Percentiles rank a stretch among this genome's conserved stretches.
phyloP scores from a whole-genome alignment of 768 basidiomycete species.

The Kondoa subrosea region DNA sequence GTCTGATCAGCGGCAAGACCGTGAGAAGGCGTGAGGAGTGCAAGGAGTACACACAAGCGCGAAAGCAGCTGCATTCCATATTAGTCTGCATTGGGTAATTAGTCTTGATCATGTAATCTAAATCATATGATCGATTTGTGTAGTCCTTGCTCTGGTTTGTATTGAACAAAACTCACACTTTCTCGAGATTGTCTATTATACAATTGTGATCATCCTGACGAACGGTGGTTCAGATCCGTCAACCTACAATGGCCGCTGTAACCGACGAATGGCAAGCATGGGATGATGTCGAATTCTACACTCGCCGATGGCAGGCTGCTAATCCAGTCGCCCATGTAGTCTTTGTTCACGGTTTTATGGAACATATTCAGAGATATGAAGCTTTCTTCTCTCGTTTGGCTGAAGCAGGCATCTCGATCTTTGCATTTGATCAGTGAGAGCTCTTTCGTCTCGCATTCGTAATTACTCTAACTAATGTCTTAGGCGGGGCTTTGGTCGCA shows the following conservation, averaged over 20 bases:
- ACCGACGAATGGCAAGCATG: not conserved
- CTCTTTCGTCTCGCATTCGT: not conserved
- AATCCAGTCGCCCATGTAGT: not conserved
- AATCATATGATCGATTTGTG: too few species aligned
- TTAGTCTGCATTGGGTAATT: too few species aligned
- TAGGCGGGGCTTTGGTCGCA: slow-evolving; percentile 25
- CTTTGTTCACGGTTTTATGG: not conserved
- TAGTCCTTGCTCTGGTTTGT: too few species aligned
- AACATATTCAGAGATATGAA: not conserved
- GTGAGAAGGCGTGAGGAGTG: too few species aligned
- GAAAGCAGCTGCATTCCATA: too few species aligned
- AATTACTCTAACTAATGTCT: not conserved
- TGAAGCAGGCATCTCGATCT: not conserved
- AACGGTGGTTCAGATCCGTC: not conserved
- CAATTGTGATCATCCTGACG: too few species aligned
- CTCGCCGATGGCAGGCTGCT: not conserved
- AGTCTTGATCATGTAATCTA: too few species aligned
- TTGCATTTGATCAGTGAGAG: not conserved
- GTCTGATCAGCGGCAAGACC: too few species aligned
- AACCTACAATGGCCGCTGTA: not conserved
- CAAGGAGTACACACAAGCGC: too few species aligned
- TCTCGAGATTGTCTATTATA: too few species aligned
- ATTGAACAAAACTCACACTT: not conserved
- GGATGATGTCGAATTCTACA: not conserved
- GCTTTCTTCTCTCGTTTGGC: not conserved